Conservation (phyloP, 2,329 filamentous ascomycete genomes). For the Tolypocladium endophyticum region DNA sequence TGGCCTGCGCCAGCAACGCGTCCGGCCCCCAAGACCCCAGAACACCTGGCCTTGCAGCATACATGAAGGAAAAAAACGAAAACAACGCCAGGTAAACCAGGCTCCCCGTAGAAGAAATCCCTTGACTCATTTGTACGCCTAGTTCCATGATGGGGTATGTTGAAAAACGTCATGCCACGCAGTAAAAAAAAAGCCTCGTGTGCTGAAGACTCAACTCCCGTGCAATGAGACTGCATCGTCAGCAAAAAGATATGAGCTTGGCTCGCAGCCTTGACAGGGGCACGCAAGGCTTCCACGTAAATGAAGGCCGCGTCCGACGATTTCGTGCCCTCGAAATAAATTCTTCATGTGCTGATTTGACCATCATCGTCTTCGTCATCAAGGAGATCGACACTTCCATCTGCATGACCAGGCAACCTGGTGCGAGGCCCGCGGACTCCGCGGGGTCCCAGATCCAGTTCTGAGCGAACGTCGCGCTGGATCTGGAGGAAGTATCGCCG, state of each 20-base stretch:
- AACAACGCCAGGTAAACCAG: background rate
- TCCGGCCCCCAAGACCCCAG: background rate
- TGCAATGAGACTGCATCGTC: background rate
- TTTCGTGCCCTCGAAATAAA: background rate
- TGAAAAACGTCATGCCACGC: background rate
- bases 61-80: background rate
- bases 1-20: background rate
- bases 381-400: constrained; percentile 12
- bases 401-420: constrained; percentile 10
- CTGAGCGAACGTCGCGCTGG: constrained; percentile 59
- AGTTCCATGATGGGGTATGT: background rate
- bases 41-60: background rate
- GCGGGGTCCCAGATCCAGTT: constrained; percentile 36
- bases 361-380: constrained; percentile 17
- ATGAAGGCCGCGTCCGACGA: background rate
- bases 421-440: constrained; percentile 6
- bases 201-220: background rate
- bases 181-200: background rate
- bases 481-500: constrained; percentile 80
- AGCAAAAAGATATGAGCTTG: background rate
- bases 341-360: background rate
- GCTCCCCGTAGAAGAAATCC: background rate
- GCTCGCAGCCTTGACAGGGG: background rate
- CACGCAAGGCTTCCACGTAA: background rate
- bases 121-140: background rate